phyloP scores from a whole-genome alignment of 169 alveolate genomes.

The Blepharisma undulans region DNA sequence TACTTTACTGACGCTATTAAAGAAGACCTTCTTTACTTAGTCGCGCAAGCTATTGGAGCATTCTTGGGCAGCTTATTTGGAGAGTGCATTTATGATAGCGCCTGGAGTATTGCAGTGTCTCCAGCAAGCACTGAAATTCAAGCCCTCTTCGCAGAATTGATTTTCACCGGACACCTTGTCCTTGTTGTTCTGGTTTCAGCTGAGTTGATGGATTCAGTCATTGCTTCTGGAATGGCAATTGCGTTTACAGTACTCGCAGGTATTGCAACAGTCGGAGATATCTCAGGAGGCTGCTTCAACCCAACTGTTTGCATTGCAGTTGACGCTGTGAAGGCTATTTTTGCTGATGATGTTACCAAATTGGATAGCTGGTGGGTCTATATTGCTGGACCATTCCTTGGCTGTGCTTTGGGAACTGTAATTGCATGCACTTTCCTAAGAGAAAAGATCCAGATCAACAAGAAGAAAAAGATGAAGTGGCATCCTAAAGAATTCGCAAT shows the following conservation, averaged over 20 bases:
- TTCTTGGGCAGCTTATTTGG: neutral
- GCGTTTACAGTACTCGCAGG: neutral
- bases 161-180: neutral
- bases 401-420: neutral
- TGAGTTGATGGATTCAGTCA: neutral
- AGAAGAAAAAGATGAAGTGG: neutral
- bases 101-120: neutral
- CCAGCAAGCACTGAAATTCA: neutral
- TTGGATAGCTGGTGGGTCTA: neutral
- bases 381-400: neutral
- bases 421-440: neutral
- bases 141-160: slow-evolving; percentile 18
- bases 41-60: neutral
- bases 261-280: neutral
- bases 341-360: neutral
- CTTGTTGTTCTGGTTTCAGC: neutral
- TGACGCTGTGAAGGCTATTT: neutral
- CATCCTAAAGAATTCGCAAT: neutral
- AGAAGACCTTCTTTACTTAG: neutral
- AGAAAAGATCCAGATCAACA: neutral
- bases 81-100: neutral
- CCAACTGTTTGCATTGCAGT: slow-evolving; percentile 16
- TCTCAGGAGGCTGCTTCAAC: slow-evolving; percentile 23
- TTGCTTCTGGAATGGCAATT: neutral
- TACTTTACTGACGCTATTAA: neutral